Conservation (phyloP, 352 stramenopile genomes). For the Phytophthora gonapodyides region DNA sequence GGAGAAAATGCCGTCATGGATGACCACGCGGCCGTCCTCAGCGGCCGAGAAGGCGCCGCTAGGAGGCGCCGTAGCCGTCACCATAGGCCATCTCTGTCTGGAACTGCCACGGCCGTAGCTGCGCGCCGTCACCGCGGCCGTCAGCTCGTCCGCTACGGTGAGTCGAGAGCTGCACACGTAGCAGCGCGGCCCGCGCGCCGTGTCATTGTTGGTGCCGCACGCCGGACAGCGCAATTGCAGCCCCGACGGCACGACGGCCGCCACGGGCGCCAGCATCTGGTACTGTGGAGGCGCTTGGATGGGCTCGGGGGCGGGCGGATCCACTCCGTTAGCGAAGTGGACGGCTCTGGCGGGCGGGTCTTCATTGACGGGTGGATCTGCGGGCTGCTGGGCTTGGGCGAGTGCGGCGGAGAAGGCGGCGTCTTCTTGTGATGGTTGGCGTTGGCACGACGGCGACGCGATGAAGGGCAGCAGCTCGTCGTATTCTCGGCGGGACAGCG, state of each 20-base stretch:
- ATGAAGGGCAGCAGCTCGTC: conserved; percentile 48
- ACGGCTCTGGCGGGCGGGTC: conserved; percentile 15
- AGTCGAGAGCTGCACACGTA: conserved; percentile 38
- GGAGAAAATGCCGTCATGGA: conserved; percentile 39
- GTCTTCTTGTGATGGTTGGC: conserved; percentile 14
- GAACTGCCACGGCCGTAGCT: conserved; percentile 3
- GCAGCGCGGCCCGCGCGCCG: conserved; percentile 33
- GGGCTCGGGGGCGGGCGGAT: conserved; percentile 15
- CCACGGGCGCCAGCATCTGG: conserved; percentile 20
- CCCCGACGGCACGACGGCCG: conserved; percentile 6
- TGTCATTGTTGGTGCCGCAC: conserved; percentile 44
- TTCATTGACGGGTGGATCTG: conserved; percentile 1
- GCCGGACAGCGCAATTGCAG: conserved; percentile 44
- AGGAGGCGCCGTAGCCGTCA: conserved; percentile 20
- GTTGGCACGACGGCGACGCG: conserved; percentile 18
- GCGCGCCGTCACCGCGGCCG: conserved; percentile 8
- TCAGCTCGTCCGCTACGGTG: conserved; percentile 23
- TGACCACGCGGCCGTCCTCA: conserved; percentile 32
- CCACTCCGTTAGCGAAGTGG: conserved; percentile 24
- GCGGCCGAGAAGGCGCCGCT: conserved; percentile 23
- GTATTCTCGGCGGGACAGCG: conserved; percentile 41
- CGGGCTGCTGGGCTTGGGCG: conserved; percentile 16
- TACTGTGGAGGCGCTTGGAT: conserved; percentile 20
- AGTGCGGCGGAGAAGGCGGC: conserved; percentile 5
- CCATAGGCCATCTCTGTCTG: conserved; percentile 14